A percentile compares a stretch with the other conserved stretches of the same genome.
Evolutionary conservation across 2,329 filamentous ascomycete species (phyloP).

Genomic region (Neurospora sp.): DNA sequence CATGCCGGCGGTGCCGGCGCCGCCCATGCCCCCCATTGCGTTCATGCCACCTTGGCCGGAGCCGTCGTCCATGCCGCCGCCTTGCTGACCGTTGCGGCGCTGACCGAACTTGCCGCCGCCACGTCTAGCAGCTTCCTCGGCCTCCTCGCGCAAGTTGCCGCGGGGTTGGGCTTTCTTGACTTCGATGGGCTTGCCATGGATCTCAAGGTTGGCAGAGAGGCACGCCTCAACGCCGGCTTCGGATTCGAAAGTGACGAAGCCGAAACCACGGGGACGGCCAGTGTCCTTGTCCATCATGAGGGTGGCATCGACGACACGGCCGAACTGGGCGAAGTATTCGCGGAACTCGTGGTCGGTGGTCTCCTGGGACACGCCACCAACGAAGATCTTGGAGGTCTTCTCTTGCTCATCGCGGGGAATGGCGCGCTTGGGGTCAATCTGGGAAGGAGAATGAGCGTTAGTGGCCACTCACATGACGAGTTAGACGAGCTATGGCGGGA

Average conservation of each 20-base stretch:
- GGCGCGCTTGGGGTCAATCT: slow-evolving; percentile 97
- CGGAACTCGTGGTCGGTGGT: slow-evolving; percentile 94
- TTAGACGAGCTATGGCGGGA: not conserved
- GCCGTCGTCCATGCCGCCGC: slow-evolving; percentile 24
- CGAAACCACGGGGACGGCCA: slow-evolving; percentile 89
- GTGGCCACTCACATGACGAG: not conserved
- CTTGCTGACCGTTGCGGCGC: slow-evolving; percentile 20
- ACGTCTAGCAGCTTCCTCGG: slow-evolving; percentile 55
- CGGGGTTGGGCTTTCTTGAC: slow-evolving; percentile 96
- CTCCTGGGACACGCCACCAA: slow-evolving; percentile 94
- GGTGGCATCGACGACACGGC: slow-evolving; percentile 90
- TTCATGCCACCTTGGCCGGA: slow-evolving; percentile 24
- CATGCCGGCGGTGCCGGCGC: slow-evolving; percentile 48
- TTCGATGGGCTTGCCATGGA: slow-evolving; percentile 92
- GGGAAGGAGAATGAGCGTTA: slow-evolving; percentile 5
- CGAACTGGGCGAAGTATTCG: slow-evolving; percentile 94
- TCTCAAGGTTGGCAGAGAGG: slow-evolving; percentile 74
- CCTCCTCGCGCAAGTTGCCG: slow-evolving; percentile 87
- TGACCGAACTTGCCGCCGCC: slow-evolving; percentile 36
- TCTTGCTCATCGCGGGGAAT: slow-evolving; percentile 98
- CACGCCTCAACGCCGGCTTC: slow-evolving; percentile 91
- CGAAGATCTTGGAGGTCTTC: slow-evolving; percentile 97
- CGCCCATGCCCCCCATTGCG: slow-evolving; percentile 26
- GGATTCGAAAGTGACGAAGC: slow-evolving; percentile 96
- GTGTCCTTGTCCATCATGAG: slow-evolving; percentile 99